These are phyloP conservation scores for Ceratocystis lukuohia DNA, from an alignment of 2,329 filamentous ascomycete genomes.

Conservation along the genomic window DNA sequence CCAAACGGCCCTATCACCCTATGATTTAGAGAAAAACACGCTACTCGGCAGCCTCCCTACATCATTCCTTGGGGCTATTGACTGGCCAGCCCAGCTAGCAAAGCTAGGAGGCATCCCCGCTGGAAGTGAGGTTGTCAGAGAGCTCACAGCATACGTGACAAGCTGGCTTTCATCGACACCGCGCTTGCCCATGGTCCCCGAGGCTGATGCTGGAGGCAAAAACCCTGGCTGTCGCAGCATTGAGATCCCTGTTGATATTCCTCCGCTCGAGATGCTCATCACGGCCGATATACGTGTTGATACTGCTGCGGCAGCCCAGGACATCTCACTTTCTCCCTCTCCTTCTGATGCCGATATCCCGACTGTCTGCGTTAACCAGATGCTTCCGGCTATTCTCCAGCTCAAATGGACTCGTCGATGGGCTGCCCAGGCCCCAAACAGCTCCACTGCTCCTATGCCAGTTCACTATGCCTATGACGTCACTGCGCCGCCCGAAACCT, in stretches of 20 bases:
- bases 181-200: background rate
- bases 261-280: conserved; percentile 68
- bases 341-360: conserved; percentile 22
- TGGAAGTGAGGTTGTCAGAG: conserved; percentile 8
- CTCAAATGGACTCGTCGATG: conserved; percentile 50
- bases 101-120: conserved; percentile 7
- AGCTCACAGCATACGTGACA: conserved; percentile 27
- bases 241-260: conserved; percentile 79
- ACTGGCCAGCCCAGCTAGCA: conserved; percentile 14
- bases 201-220: background rate
- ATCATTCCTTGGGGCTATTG: conserved; percentile 20
- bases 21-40: conserved; percentile 43
- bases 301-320: conserved; percentile 24
- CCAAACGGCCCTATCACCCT: conserved; percentile 31
- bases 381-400: conserved; percentile 48
- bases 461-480: conserved; percentile 68
- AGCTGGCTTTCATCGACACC: conserved; percentile 27
- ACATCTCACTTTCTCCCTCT: conserved; percentile 21
- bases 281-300: conserved; percentile 54
- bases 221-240: conserved; percentile 39
- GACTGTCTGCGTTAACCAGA: conserved; percentile 47
- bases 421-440: conserved; percentile 35
- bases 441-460: conserved; percentile 20
- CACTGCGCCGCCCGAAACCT: conserved; percentile 56
- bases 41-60: conserved; percentile 32